Base-by-base conservation (phyloP, 2,329 filamentous ascomycete genomes). In the Mycosphaerella arachidis region DNA sequence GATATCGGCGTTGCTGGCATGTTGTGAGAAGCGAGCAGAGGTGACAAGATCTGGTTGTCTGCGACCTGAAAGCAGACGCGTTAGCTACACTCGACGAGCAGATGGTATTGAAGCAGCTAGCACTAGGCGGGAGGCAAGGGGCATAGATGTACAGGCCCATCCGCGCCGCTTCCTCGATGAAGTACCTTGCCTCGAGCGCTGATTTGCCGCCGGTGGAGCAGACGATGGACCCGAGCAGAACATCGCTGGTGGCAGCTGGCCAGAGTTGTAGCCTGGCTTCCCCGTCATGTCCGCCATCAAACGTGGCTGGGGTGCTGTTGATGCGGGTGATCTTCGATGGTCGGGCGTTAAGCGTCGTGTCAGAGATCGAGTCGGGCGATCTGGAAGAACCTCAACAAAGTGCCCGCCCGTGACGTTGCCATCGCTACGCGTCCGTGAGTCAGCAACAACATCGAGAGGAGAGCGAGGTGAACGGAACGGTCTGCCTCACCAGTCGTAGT, bases 321-420 rank as follows among this genome's bases (percentile, higher is more conserved):
- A 18, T 16, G 13, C 18, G 3, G 40, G 40, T 43, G 40, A 18
- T 43, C 40, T 43, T n/a, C 8, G 9, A 4, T 16, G 40, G 13
- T 43, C 13, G 40, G 18, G 40, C 40, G 33, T 20, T 29, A 35
- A 10, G 29, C 20, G 48, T 37, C 31, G 13, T 50, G 33, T 31
- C n/a, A 27, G 10, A 27, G 30, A 10, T 52, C 56, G 43, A 51
- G 12, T 57, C 30, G 54, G 27, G 16, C 53, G 60, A 20, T 58
- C 40, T 12, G 57, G 59, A 1, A 65, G 51, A 48, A 54, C 52
- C 40, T 63, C 54, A 30, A 66, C 58, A n/a, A 48, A 50, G 37
- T 61, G 64, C 4, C 58, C 64, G 60, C 64, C 64, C 31, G 61
- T 51, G 53, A 61, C 60, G 51, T 63, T 63, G 45, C 64, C 64